Evolutionary conservation across 2,329 filamentous ascomycete genomes (phyloP).

Genomic region (Penicillium sp.): DNA sequence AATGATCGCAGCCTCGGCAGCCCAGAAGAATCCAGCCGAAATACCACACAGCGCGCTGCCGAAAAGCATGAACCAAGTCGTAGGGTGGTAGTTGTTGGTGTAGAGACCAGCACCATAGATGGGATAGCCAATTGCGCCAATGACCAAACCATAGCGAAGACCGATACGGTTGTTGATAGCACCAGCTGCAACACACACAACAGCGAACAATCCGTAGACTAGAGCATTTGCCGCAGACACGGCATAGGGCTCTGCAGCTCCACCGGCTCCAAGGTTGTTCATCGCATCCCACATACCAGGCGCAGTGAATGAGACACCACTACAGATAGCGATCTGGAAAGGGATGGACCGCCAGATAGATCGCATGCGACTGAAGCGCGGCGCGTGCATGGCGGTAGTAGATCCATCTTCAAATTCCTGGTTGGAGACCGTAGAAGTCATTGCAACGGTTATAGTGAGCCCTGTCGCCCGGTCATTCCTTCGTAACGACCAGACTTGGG

Average conservation of each 20-base stretch:
- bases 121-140: slow-evolving; percentile 45
- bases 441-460: not conserved
- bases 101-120: slow-evolving; percentile 49
- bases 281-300: slow-evolving; percentile 51
- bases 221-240: slow-evolving; percentile 50
- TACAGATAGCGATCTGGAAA: slow-evolving; percentile 23
- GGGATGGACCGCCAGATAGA: slow-evolving; percentile 23
- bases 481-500: not conserved
- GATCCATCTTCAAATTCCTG: not conserved
- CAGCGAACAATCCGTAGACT: slow-evolving; percentile 45
- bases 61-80: slow-evolving; percentile 49
- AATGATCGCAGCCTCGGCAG: slow-evolving; percentile 47
- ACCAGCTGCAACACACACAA: slow-evolving; percentile 47
- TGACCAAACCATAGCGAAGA: slow-evolving; percentile 40
- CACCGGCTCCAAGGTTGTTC: slow-evolving; percentile 51
- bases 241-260: slow-evolving; percentile 49
- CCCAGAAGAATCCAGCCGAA: slow-evolving; percentile 49
- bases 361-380: not conserved
- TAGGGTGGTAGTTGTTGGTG: slow-evolving; percentile 48
- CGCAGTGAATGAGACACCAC: slow-evolving; percentile 24
- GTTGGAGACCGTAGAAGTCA: not conserved
- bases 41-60: slow-evolving; percentile 46
- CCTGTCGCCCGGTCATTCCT: not conserved
- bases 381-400: not conserved
- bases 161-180: slow-evolving; percentile 49